phyloP scores from a whole-genome alignment of 371 early-diverging fungal species.

The Mucor sp. region DNA sequence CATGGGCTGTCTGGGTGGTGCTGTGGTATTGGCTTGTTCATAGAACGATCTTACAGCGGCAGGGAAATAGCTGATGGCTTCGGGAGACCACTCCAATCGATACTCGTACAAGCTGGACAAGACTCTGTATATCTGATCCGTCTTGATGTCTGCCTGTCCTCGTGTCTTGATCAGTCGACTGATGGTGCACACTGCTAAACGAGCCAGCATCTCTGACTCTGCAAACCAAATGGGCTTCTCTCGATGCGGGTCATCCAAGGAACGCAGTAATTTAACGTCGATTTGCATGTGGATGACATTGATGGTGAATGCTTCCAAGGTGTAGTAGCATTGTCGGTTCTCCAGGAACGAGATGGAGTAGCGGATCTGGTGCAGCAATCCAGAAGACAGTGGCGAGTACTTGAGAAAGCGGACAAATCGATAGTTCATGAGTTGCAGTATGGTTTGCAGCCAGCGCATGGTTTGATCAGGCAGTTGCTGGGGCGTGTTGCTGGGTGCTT shows the following conservation, averaged over 20 bases:
- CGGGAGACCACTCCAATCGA: conserved; percentile 60
- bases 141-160: conserved; percentile 64
- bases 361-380: conserved; percentile 63
- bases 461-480: conserved; percentile 49
- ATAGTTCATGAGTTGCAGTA: conserved; percentile 77
- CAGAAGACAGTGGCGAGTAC: conserved; percentile 50
- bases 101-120: conserved; percentile 56
- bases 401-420: conserved; percentile 58
- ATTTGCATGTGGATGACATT: conserved; percentile 65
- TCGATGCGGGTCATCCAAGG: conserved; percentile 61
- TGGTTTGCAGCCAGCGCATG: conserved; percentile 76
- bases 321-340: conserved; percentile 67
- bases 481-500: conserved; percentile 13
- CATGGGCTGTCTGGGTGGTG: conserved; percentile 28
- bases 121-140: conserved; percentile 57
- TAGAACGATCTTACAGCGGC: conserved; percentile 58
- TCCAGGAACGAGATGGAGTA: conserved; percentile 65
- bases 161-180: conserved; percentile 64
- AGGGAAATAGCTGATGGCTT: conserved; percentile 57
- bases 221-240: conserved; percentile 69
- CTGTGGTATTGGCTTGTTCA: conserved; percentile 24
- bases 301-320: conserved; percentile 65
- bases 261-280: conserved; percentile 60
- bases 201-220: conserved; percentile 67
- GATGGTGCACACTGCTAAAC: conserved; percentile 59